Percentiles rank a stretch among this genome's conserved stretches.
These are phyloP conservation scores for Xylaria sp. DNA, from an alignment of 2,329 filamentous ascomycete species.

Conservation along the genomic window DNA sequence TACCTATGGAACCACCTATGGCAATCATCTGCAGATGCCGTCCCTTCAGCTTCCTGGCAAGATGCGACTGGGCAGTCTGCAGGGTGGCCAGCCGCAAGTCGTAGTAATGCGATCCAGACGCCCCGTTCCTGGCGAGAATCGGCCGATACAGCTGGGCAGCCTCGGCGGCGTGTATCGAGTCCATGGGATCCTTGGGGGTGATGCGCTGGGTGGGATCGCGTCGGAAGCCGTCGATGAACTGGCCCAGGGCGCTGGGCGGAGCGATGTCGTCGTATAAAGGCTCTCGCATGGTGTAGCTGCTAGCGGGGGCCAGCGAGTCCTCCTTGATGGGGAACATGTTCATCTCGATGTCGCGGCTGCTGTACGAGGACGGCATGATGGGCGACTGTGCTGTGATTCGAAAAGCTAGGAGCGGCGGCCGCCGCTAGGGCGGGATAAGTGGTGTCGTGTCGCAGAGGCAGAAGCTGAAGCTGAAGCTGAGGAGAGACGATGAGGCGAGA, in stretches of 20 bases:
- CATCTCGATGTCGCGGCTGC: constrained; percentile 59
- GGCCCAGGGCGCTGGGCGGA: constrained; percentile 51
- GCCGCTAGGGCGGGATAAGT: constrained; percentile 39
- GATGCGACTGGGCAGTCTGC: constrained; percentile 78
- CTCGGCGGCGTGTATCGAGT: constrained; percentile 47
- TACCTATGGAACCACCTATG: constrained; percentile 89
- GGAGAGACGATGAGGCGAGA: constrained; percentile 5
- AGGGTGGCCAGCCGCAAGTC: constrained; percentile 69
- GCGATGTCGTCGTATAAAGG: constrained; percentile 56
- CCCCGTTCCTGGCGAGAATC: constrained; percentile 44
- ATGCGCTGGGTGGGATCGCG: constrained; percentile 65
- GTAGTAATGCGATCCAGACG: constrained; percentile 58
- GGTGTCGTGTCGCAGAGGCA: constrained; percentile 24
- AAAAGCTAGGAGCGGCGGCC: constrained; percentile 25
- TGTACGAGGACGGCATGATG: constrained; percentile 52
- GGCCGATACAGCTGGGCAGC: constrained; percentile 43
- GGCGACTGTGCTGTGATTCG: constrained; percentile 28
- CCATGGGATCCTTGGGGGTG: constrained; percentile 57
- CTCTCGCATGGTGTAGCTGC: constrained; percentile 63
- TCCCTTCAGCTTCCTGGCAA: constrained; percentile 81
- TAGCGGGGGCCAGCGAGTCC: constrained; percentile 62
- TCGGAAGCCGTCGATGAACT: constrained; percentile 70
- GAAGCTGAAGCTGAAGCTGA: too few species aligned
- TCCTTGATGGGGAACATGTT: constrained; percentile 69
- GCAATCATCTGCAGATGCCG: constrained; percentile 98